Evolutionary conservation across 129 eudicot species (phyloP).

Genomic region (Flaveria brownii): DNA sequence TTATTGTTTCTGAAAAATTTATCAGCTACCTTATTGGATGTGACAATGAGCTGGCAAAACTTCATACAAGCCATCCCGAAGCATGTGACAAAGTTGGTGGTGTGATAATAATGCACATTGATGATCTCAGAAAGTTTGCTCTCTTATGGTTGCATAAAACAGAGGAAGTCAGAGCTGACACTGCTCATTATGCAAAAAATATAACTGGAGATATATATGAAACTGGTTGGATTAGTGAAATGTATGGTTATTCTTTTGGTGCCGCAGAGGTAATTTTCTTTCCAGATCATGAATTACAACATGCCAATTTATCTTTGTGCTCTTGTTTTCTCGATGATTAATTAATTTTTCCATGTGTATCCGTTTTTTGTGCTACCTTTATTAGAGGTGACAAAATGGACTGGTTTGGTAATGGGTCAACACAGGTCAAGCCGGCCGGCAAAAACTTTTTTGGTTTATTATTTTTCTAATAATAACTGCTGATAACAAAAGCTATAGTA

Average conservation of each 20-base stretch:
- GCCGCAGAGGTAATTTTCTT: slow-evolving; percentile 82
- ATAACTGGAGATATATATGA: slow-evolving; percentile 88
- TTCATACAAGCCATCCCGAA: slow-evolving; percentile 91
- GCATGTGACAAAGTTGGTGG: slow-evolving; percentile 98
- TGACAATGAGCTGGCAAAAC: slow-evolving; percentile 82
- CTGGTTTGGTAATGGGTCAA: neutral
- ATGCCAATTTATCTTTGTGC: slow-evolving; percentile 8
- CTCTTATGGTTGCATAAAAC: slow-evolving; percentile 90
- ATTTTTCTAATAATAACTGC: neutral
- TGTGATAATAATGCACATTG: slow-evolving; percentile 86
- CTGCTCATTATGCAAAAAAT: slow-evolving; percentile 74
- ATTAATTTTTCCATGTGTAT: neutral
- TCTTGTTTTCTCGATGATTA: slow-evolving; percentile 12
- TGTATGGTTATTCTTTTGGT: slow-evolving; percentile 97
- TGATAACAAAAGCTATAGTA: neutral
- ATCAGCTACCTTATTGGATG: slow-evolving; percentile 92
- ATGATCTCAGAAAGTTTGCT: slow-evolving; percentile 81
- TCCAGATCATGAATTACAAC: neutral
- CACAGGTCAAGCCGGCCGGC: neutral
- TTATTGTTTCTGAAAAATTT: neutral
- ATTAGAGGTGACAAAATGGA: neutral
- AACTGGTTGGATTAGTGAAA: slow-evolving; percentile 98
- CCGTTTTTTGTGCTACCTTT: neutral
- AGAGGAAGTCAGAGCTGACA: slow-evolving; percentile 94
- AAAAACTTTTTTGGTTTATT: neutral